A percentile compares a stretch with the other conserved stretches of the same genome.
phyloP scores from a whole-genome alignment of 129 eudicot species.

The Daucus carota region DNA sequence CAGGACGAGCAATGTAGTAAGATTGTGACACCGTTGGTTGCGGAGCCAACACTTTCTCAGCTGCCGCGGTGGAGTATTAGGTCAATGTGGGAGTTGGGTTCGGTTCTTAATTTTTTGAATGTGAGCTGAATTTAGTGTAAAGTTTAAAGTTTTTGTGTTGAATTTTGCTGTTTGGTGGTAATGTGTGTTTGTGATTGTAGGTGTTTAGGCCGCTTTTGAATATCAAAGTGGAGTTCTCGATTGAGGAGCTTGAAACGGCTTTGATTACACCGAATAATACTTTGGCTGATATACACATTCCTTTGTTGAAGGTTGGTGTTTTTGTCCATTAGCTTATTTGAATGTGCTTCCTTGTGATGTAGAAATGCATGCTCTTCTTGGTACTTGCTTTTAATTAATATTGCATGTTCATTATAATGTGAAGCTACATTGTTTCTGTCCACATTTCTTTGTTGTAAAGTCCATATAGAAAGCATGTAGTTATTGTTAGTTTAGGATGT shows the following conservation, averaged over 20 bases:
- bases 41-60: constrained; percentile 55
- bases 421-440: background rate
- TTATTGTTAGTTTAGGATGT: background rate
- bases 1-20: constrained; percentile 46
- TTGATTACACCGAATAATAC: constrained; percentile 75
- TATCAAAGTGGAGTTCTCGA: constrained; percentile 71
- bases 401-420: background rate
- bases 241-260: constrained; percentile 91
- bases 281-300: constrained; percentile 80
- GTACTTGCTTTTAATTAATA: background rate
- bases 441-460: background rate
- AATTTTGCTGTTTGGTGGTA: background rate
- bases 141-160: constrained; percentile 16
- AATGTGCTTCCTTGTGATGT: background rate
- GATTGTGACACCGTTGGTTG: constrained; percentile 57
- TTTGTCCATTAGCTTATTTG: background rate
- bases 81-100: constrained; percentile 93
- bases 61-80: constrained; percentile 84
- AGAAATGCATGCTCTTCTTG: background rate
- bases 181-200: constrained; percentile 42
- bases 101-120: constrained; percentile 77
- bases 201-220: constrained; percentile 93
- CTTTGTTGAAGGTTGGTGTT: constrained; percentile 75
- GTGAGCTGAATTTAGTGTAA: constrained; percentile 33
- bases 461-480: background rate